phyloP scores from a whole-genome alignment of 75 land plant species.

The Pseudotsuga menziesii region DNA sequence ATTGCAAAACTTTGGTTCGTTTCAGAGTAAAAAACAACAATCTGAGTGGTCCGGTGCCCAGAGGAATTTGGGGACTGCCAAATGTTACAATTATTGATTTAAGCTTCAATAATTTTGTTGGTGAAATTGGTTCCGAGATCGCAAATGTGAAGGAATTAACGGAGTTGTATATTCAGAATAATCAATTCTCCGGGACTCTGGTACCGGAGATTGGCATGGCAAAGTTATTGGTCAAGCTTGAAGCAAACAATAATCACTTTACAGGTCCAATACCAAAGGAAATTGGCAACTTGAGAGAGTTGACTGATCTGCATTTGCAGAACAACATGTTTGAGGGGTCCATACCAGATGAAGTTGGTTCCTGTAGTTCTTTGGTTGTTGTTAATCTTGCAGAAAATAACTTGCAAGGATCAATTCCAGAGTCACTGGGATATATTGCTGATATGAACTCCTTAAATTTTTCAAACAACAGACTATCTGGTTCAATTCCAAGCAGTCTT shows the following conservation, averaged over 20 bases:
- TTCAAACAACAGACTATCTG: conserved; percentile 58
- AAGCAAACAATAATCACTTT: conserved; percentile 57
- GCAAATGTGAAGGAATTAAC: conserved; percentile 55
- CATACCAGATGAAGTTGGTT: conserved; percentile 49
- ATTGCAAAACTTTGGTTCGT: conserved; percentile 35
- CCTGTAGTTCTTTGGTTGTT: conserved; percentile 31
- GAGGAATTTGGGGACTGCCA: conserved; percentile 47
- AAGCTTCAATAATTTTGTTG: conserved; percentile 48
- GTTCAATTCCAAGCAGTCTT: conserved; percentile 56
- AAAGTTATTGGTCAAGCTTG: conserved; percentile 43
- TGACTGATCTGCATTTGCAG: conserved; percentile 42
- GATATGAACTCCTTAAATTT: conserved; percentile 53
- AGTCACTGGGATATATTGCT: conserved; percentile 42
- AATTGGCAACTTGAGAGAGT: conserved; percentile 32
- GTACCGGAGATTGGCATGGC: conserved; percentile 47
- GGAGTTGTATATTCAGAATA: conserved; percentile 39
- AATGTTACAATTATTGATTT: conserved; percentile 56
- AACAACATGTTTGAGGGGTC: conserved; percentile 47
- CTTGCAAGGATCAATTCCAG: conserved; percentile 63
- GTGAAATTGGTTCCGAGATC: conserved; percentile 40
- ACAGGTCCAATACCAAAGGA: conserved; percentile 60
- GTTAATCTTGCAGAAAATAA: conserved; percentile 43
- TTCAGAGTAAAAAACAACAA: conserved; percentile 41
- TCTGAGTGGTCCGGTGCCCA: conserved; percentile 61
- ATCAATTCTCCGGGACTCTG: conserved; percentile 36